A percentile compares a stretch with the other conserved stretches of the same genome.
phyloP scores from a whole-genome alignment of 1,284 basidiomycete species.

The Salmacisia buchloeana region DNA sequence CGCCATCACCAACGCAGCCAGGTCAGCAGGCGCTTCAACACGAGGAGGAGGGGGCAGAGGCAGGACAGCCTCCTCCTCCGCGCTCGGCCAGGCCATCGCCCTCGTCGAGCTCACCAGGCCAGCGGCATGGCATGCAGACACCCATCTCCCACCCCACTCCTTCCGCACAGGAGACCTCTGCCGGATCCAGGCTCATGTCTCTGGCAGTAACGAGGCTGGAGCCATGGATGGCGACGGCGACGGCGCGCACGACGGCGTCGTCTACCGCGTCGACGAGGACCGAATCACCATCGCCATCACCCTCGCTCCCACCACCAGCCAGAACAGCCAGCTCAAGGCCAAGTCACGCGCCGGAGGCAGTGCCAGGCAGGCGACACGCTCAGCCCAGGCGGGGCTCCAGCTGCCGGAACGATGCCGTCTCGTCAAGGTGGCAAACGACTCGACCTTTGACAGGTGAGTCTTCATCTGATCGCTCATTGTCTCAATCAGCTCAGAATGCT shows the following conservation, averaged over 20 bases:
- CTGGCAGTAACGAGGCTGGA: constrained; percentile 53
- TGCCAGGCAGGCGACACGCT: not conserved
- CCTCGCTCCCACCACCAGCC: not conserved
- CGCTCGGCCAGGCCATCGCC: not conserved
- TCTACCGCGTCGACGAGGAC: constrained; percentile 20
- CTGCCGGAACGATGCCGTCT: constrained; percentile 75
- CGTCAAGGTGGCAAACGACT: constrained; percentile 84
- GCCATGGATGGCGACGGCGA: not conserved
- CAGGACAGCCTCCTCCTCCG: not conserved
- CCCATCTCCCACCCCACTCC: constrained; percentile 74
- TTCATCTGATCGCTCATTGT: not conserved
- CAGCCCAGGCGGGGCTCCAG: constrained; percentile 58
- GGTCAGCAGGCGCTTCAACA: not conserved
- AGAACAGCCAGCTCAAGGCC: not conserved
- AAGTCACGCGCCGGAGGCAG: too few relatives aligned
- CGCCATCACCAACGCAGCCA: constrained; percentile 61
- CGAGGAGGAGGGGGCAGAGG: not conserved
- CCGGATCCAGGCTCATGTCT: constrained; percentile 66
- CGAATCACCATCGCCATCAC: not conserved
- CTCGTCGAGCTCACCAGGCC: constrained; percentile 70
- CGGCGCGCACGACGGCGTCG: not conserved
- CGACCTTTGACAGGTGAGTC: constrained; percentile 65
- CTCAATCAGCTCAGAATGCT: not conserved
- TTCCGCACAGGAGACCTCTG: constrained; percentile 80
- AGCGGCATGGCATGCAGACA: constrained; percentile 56